Evolutionary conservation across 768 basidiomycete species (phyloP), one percentile per base, ranked within the genome.

Genomic region (Suillus clintonianus): DNA sequence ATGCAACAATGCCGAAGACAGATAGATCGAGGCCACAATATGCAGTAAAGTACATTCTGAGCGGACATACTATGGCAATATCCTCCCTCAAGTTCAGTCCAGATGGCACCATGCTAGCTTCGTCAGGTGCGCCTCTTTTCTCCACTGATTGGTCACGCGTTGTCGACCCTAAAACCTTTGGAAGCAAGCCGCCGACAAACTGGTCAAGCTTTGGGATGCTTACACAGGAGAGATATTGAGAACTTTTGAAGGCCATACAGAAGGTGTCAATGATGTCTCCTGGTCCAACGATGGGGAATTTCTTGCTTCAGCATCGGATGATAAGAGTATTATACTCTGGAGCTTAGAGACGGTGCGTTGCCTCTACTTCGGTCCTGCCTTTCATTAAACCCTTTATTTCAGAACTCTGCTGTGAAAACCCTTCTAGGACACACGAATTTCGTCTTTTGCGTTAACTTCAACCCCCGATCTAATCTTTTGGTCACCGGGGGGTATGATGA

Each of bases 401-500:
- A 92, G 89, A 84, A 87, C 47, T 77, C 79, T 43, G 77, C 82
- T 63, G 83, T 87, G 7, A 91, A 89, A 65, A 86, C 83, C 13
- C 80, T 99, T 14, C 82, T 83, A 50, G 92, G 93, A 0, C 97
- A 99, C 71, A 95, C 95, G 11, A 95, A 92, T 70, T 94, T 94
- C 64, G 95, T 99, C 2, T 95, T 97, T 71, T 96, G 95, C 67
- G 83, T 98, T 24, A 92, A 94, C 70, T 99, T 90, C 77, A 95
- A 92, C 69, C 95, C 94, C 1, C 85, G 89, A 72, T 92, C 92
- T 0, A 96, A 95, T 74, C 79, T 99, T 39, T 80, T 99, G 60
- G 97, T 92, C 17, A 96, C 94, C 24, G 97, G 97, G 36, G 92
- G 92, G 1, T 96, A 92, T 71, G 97, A 99, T 70, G 97, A 99